phyloP scores from a whole-genome alignment of 2,329 filamentous ascomycete species.

The Orbilia oligospora region DNA sequence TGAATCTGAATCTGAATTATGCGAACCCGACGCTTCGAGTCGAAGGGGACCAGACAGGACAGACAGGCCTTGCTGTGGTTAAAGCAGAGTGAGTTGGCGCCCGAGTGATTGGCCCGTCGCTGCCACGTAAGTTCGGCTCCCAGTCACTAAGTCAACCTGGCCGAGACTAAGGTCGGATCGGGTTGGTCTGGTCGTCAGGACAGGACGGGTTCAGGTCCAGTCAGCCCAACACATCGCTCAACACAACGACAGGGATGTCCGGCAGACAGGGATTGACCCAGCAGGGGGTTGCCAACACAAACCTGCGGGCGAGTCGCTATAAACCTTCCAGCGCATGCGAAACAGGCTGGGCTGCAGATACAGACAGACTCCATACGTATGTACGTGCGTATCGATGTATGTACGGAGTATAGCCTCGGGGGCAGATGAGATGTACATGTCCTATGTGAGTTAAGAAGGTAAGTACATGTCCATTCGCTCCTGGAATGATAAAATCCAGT shows the following conservation, averaged over 20 bases:
- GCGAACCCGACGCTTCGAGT: too few relatives aligned
- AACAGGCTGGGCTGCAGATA: conserved; percentile 1
- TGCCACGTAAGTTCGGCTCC: conserved; percentile 54
- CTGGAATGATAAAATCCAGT: conserved; percentile 17
- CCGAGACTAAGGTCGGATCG: conserved; percentile 4
- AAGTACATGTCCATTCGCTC: conserved; percentile 15
- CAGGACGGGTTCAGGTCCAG: conserved; percentile 13
- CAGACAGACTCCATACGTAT: too few relatives aligned
- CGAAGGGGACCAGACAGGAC: too few relatives aligned
- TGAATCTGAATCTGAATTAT: conserved; percentile 24
- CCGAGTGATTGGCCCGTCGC: conserved; percentile 45
- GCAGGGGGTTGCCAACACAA: conserved; percentile 22
- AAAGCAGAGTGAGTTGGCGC: conserved; percentile 35
- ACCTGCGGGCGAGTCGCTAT: conserved; percentile 26
- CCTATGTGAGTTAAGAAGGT: neutral
- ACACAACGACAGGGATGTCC: conserved; percentile 9
- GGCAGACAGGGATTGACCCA: neutral
- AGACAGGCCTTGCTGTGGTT: conserved; percentile 1
- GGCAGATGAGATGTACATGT: neutral
- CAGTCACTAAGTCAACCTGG: neutral
- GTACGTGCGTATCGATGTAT: neutral
- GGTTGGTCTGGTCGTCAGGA: neutral
- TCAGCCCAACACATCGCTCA: conserved; percentile 33
- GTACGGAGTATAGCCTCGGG: neutral
- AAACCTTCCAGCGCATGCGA: conserved; percentile 26